phyloP scores from a whole-genome alignment of 441 rosid species.

The Gossypium trilobum region DNA sequence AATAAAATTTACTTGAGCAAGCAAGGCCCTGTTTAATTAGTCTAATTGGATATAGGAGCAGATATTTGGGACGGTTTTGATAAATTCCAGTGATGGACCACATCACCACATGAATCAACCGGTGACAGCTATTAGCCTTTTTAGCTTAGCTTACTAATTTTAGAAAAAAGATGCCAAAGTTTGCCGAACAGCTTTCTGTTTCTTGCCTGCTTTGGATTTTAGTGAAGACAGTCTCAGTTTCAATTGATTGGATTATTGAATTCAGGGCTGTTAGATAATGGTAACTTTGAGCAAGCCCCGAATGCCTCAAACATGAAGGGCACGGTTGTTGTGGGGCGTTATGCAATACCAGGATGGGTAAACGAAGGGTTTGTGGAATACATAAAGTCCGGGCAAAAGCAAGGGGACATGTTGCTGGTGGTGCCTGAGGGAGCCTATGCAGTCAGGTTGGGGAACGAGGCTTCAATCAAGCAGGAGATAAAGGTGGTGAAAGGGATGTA shows the following conservation, averaged over 20 bases:
- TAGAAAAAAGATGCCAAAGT: not conserved
- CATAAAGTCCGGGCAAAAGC: slow-evolving; percentile 55
- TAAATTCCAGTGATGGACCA: not conserved
- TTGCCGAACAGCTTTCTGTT: not conserved
- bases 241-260: not conserved
- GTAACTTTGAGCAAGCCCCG: slow-evolving; percentile 48
- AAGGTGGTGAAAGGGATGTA: slow-evolving; percentile 32
- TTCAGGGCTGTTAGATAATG: slow-evolving; percentile 48
- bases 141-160: not conserved
- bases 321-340: slow-evolving; percentile 31
- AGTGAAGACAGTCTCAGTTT: not conserved
- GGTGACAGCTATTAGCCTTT: not conserved
- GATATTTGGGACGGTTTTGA: not conserved
- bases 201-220: not conserved
- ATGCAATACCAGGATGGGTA: slow-evolving; percentile 49
- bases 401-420: slow-evolving; percentile 62
- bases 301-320: slow-evolving; percentile 42
- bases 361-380: slow-evolving; percentile 48
- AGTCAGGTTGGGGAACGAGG: slow-evolving; percentile 57
- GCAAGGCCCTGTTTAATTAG: not conserved
- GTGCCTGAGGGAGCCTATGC: slow-evolving; percentile 60
- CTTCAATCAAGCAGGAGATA: slow-evolving; percentile 44
- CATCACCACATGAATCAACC: not conserved
- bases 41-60: not conserved
- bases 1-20: not conserved